Evolutionary conservation across 2,329 filamentous ascomycete genomes (phyloP), one percentile per base, ranked within the genome.

Genomic region (Xylariaceae sp.): DNA sequence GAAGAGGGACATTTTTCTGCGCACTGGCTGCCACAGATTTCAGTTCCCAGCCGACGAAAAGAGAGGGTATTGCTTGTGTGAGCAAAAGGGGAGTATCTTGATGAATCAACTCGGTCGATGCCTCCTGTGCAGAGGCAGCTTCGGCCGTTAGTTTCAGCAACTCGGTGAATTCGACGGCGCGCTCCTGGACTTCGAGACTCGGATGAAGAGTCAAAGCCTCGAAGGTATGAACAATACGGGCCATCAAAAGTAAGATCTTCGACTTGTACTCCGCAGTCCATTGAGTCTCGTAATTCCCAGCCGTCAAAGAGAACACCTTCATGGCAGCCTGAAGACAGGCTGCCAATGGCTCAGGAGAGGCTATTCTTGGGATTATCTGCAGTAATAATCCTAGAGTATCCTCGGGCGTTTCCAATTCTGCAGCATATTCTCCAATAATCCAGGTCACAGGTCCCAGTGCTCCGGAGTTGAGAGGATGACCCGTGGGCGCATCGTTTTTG

Each of bases 161-260:
- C 71, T 99, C 94, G 0, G 92, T 82, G 67, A 96, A 95, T 71
- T 97, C 92, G 1, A 97, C 92, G 2, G 92, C 88, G 58, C 94
- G 85, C 73, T 97, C 94, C 74, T 99, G 94, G 2, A 99, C 92
- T 71, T 99, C 94, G 1, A 99, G 80, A 68, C 87, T 90, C 0
- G 93, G 92, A 72, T 97, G 91, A 47, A 87, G 80, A 0, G 87
- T 85, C 13, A 97, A 75, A 0, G 87, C 84, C 68, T 97, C 92
- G 18, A 96, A 77, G 52, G 90, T 88, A 71, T 94, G 85, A 17
- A 96, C 83, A 5, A 97, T 85, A 1, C 92, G 85, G 34, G 89
- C 88, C 74, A 96, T 86, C 23, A 96, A 78, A 2, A 97, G 81
- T 7, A 88, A 85, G 39, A 89, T 85, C 63, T 86, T 86, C 0